phyloP scores from a whole-genome alignment of 2,329 filamentous ascomycete genomes.

The Moelleriella libera region DNA sequence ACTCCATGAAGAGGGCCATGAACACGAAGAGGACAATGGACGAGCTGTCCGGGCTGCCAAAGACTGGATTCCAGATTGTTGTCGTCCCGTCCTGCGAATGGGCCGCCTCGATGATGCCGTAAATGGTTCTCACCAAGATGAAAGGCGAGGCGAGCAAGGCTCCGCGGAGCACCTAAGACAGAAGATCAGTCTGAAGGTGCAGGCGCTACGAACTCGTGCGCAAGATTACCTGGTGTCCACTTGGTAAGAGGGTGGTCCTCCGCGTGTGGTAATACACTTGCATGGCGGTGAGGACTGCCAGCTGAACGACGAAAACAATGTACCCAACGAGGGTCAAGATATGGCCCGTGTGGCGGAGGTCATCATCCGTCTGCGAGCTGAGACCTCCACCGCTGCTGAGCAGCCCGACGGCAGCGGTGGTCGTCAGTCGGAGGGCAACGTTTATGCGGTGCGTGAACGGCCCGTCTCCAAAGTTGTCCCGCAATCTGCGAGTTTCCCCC shows the following conservation, averaged over 20 bases:
- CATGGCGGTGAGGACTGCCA: slow-evolving; percentile 6
- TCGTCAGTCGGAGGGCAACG: slow-evolving; percentile 6
- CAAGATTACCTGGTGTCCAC: slow-evolving; percentile 6
- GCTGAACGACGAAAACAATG: slow-evolving; percentile 8
- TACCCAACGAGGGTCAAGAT: slow-evolving; percentile 10
- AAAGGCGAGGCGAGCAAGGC: slow-evolving; percentile 9
- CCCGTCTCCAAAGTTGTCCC: slow-evolving; percentile 10
- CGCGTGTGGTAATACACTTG: slow-evolving; percentile 7
- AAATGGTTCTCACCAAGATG: slow-evolving; percentile 9
- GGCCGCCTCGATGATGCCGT: slow-evolving; percentile 9
- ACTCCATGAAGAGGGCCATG: slow-evolving; percentile 7
- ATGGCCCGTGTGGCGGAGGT: slow-evolving; percentile 2
- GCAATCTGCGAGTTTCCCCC: slow-evolving; percentile 4
- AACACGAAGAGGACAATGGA: slow-evolving; percentile 5
- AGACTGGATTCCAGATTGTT: slow-evolving; percentile 7
- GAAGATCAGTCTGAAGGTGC: too few relatives aligned
- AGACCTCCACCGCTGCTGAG: slow-evolving; percentile 9
- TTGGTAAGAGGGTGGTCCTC: slow-evolving; percentile 5
- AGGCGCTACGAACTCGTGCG: too few relatives aligned
- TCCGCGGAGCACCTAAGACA: slow-evolving; percentile 6
- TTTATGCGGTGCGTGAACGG: slow-evolving; percentile 7
- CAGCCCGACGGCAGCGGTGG: slow-evolving; percentile 7
- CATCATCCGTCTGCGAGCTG: slow-evolving; percentile 2
- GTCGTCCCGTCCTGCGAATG: slow-evolving; percentile 1
- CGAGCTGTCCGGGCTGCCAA: slow-evolving; percentile 1